Evolutionary conservation across 441 rosid species (phyloP).

Genomic region (Mallotus repandus): DNA sequence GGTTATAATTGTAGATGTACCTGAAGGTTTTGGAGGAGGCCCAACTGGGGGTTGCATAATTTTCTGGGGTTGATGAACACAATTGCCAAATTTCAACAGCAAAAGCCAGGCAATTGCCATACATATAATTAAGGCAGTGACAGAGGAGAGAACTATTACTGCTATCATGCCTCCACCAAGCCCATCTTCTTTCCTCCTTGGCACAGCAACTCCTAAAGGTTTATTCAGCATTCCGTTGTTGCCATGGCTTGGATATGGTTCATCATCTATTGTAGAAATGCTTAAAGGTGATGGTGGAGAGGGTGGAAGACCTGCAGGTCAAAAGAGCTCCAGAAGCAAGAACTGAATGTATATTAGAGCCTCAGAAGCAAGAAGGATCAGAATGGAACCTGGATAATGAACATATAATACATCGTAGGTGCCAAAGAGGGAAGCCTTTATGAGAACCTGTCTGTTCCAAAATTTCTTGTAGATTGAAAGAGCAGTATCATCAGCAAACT

Average conservation of each 20-base stretch:
- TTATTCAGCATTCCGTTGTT: conserved; percentile 37
- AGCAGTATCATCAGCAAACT: conserved; percentile 39
- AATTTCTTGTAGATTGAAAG: conserved; percentile 46
- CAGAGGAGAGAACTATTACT: conserved; percentile 49
- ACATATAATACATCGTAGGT: conserved; percentile 56
- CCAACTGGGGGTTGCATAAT: conserved; percentile 26
- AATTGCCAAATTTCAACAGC: conserved; percentile 34
- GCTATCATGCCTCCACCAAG: conserved; percentile 39
- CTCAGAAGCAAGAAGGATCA: conserved; percentile 6
- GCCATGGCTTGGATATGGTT: conserved; percentile 37
- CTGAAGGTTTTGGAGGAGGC: conserved; percentile 42
- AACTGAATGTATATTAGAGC: not conserved
- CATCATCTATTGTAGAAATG: conserved; percentile 34
- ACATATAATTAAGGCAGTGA: conserved; percentile 41
- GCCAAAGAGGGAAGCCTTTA: conserved; percentile 53
- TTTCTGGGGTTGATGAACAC: conserved; percentile 26
- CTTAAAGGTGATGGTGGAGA: conserved; percentile 56
- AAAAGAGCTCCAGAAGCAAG: conserved; percentile 12
- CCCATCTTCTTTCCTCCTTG: conserved; percentile 36
- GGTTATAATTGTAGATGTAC: conserved; percentile 26
- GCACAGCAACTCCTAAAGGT: conserved; percentile 61
- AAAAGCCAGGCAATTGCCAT: conserved; percentile 43
- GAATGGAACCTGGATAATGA: conserved; percentile 53
- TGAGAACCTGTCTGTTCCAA: conserved; percentile 43
- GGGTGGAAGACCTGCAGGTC: conserved; percentile 61